Base-by-base conservation (phyloP, 495 filamentous ascomycete genomes). In the Penicillium antarcticum region DNA sequence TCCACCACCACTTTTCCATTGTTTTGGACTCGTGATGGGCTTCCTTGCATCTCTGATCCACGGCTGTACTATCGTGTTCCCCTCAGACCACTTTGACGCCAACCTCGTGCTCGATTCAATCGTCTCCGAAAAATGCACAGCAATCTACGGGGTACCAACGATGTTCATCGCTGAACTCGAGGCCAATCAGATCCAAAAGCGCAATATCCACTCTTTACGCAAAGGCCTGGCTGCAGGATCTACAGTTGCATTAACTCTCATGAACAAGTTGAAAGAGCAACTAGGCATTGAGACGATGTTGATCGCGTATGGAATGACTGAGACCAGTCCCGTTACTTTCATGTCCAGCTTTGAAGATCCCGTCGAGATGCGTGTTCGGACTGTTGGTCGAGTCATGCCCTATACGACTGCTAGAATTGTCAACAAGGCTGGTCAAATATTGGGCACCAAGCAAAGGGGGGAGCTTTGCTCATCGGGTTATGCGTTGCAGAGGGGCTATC, bases 11-110 rank as follows among this genome's bases (percentile, higher is more conserved):
- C 71, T 94, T 2, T 94, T 91, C 70, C 88, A 92, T 63, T 91
- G 89, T 65, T 95, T 95, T 65, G 91, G 91, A 40, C 82, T 77
- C 47, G 84, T 95, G 21, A 75, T 95, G 0, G 90, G 91, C 3
- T 89, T 91, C 66, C 89, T 92, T 80, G 87, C 89, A 0, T 87
- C 86, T 0, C 86, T 85, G 2, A 91, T 87, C 0, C 87, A 89
- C 33, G 90, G 83, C 48, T 80, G 85, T 16, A 65, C 77, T 19
- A 57, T 57, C 7, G 40, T 57, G 6, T 57, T 57, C 9, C 55
- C 55, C 10, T 57, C 50, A 0, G 55, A 57, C 21, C 48, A 37
- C 9, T 57, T 57, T 11, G 45, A 57, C 21, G 49, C 48, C 5
- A 7, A 16, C 12, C 83, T 81, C 1, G 75, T 84, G 0, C 71